phyloP scores from a whole-genome alignment of 2,329 filamentous ascomycete genomes.

The Clonostachys sp. region DNA sequence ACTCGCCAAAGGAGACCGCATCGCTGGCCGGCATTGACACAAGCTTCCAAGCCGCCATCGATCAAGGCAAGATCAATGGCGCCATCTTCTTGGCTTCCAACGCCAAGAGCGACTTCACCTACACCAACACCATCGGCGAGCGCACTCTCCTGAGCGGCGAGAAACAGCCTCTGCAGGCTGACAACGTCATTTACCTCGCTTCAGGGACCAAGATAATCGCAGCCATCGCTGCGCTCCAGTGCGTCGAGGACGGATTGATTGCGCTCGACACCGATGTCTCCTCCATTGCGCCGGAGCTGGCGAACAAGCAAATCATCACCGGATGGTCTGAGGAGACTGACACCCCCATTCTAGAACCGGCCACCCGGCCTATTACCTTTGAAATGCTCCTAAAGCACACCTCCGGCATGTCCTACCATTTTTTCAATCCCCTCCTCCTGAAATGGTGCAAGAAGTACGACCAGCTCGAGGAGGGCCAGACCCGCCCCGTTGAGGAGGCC shows the following conservation, averaged over 20 bases:
- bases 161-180: constrained; percentile 25
- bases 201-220: constrained; percentile 40
- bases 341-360: constrained; percentile 24
- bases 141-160: constrained; percentile 33
- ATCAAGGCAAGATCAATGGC: constrained; percentile 35
- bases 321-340: constrained; percentile 36
- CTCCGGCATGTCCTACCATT: constrained; percentile 41
- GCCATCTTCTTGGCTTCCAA: constrained; percentile 35
- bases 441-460: constrained; percentile 25
- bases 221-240: constrained; percentile 46
- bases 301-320: constrained; percentile 37
- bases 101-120: constrained; percentile 27
- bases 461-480: constrained; percentile 4
- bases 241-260: constrained; percentile 46
- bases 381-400: constrained; percentile 46
- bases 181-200: constrained; percentile 27
- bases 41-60: constrained; percentile 30
- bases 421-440: constrained; percentile 24
- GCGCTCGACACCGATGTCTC: constrained; percentile 39
- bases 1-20: too few relatives aligned
- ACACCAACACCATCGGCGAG: constrained; percentile 30
- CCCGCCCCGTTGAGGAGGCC: constrained; percentile 30
- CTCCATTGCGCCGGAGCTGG: constrained; percentile 39
- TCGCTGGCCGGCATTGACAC: constrained; percentile 24
- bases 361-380: constrained; percentile 35